phyloP scores from a whole-genome alignment of 2,329 filamentous ascomycete genomes.

The Penicillium sp. region DNA sequence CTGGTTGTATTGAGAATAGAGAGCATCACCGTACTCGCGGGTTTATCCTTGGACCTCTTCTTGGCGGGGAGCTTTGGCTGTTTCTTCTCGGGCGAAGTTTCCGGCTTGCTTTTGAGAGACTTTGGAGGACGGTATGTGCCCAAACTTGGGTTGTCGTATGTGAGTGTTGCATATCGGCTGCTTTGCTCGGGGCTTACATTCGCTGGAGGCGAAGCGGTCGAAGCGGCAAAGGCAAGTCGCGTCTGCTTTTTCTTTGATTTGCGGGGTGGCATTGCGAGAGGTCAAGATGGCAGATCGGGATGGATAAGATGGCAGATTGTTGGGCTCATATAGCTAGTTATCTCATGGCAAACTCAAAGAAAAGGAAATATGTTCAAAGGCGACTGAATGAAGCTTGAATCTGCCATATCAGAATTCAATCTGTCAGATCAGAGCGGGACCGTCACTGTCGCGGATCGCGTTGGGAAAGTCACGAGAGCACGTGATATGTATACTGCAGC shows the following conservation, averaged over 20 bases:
- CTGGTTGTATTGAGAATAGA: background rate
- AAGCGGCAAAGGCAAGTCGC: conserved; percentile 36
- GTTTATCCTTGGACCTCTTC: background rate
- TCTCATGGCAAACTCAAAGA: background rate
- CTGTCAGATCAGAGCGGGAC: background rate
- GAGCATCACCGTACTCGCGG: background rate
- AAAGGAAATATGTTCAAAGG: background rate
- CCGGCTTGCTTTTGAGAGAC: background rate
- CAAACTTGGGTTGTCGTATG: conserved; percentile 26
- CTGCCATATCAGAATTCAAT: background rate
- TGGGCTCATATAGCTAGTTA: background rate
- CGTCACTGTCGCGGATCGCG: conserved; percentile 8
- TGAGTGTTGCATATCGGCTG: conserved; percentile 28
- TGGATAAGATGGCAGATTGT: background rate
- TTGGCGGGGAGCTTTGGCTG: background rate
- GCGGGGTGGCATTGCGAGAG: conserved; percentile 24
- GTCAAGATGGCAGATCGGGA: background rate
- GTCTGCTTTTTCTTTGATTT: conserved; percentile 34
- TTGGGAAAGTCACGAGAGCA: conserved; percentile 15
- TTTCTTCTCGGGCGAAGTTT: background rate
- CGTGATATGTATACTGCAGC: conserved; percentile 9
- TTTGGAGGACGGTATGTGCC: conserved; percentile 9
- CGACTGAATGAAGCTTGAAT: background rate
- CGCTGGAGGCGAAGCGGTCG: conserved; percentile 20
- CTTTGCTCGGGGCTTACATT: conserved; percentile 15